These are phyloP conservation scores for Colletotrichum musicola DNA, from an alignment of 2,329 filamentous ascomycete species.

Conservation along the genomic window DNA sequence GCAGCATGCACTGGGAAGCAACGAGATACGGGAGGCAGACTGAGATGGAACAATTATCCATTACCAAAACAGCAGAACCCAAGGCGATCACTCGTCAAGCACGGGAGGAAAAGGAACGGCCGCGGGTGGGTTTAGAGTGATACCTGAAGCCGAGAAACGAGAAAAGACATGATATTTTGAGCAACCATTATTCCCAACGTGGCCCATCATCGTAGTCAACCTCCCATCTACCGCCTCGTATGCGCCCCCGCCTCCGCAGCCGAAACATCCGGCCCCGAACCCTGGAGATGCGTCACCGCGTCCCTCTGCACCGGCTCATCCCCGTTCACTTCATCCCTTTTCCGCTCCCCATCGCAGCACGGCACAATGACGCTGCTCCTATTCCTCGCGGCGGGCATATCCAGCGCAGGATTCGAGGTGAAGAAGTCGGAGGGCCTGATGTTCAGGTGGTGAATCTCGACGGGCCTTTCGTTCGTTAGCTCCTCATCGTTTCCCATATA, in stretches of 20 bases:
- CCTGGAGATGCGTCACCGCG: constrained; percentile 50
- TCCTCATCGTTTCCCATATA: too few species aligned
- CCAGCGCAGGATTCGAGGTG: constrained; percentile 59
- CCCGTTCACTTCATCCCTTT: constrained; percentile 13
- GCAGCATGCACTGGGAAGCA: too few species aligned
- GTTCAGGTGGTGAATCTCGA: constrained; percentile 61
- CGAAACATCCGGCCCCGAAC: constrained; percentile 44
- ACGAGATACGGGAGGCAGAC: too few species aligned
- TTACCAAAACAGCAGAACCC: too few species aligned
- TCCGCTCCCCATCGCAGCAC: constrained; percentile 44
- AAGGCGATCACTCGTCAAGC: too few species aligned
- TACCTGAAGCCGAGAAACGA: too few species aligned
- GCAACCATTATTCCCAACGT: too few species aligned
- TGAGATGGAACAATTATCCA: too few species aligned
- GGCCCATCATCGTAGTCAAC: background rate
- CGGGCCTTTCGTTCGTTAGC: constrained; percentile 50
- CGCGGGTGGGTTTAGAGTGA: too few species aligned
- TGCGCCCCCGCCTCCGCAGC: constrained; percentile 41
- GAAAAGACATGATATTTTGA: too few species aligned
- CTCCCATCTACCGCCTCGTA: constrained; percentile 2
- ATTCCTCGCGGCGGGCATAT: constrained; percentile 56
- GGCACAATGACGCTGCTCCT: constrained; percentile 56
- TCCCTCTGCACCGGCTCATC: constrained; percentile 46
- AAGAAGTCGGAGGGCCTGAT: constrained; percentile 62
- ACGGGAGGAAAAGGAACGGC: too few species aligned